A percentile compares a stretch with the other conserved stretches of the same genome.
Conservation (phyloP, 2,329 filamentous ascomycete species). For the Paraphaeosphaeria minitans region DNA sequence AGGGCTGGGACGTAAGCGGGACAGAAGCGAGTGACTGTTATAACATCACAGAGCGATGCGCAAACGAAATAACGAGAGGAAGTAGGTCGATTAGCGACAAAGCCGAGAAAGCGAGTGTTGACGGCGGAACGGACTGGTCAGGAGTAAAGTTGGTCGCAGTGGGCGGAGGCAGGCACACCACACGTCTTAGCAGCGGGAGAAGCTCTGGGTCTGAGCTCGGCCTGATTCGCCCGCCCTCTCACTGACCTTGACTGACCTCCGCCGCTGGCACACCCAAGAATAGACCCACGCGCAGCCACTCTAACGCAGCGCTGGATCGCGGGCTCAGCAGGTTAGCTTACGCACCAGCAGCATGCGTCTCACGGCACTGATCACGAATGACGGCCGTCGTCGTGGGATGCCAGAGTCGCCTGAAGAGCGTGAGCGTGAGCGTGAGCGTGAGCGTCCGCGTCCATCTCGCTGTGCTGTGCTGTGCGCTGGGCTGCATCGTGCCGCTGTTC, state of each 20-base stretch:
- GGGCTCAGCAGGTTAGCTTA: conserved; percentile 5
- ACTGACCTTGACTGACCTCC: conserved; percentile 11
- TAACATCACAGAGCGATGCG: conserved; percentile 14
- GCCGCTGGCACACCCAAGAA: conserved; percentile 22
- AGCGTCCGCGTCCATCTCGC: neutral
- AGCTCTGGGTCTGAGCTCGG: conserved; percentile 4
- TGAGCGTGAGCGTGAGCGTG: neutral
- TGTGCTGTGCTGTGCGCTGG: neutral
- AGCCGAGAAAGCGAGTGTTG: conserved; percentile 16
- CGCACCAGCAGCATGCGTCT: conserved; percentile 7
- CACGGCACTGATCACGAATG: conserved; percentile 4
- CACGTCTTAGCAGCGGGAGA: conserved; percentile 14
- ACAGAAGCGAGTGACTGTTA: conserved; percentile 20
- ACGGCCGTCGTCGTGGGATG: neutral
- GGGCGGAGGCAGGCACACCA: conserved; percentile 8
- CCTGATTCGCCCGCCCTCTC: conserved; percentile 16
- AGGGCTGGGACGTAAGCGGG: conserved; percentile 5
- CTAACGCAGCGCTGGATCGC: conserved; percentile 8
- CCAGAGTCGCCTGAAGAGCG: neutral
- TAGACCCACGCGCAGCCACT: conserved; percentile 22
- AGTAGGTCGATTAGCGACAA: neutral
- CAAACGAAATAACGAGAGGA: conserved; percentile 9
- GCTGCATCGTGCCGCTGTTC: conserved; percentile 1
- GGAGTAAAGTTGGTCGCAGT: conserved; percentile 7
- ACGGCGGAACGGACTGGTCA: conserved; percentile 16